Base-by-base conservation (phyloP, 177 flowering plant genomes). In the Vitis hybrid region DNA sequence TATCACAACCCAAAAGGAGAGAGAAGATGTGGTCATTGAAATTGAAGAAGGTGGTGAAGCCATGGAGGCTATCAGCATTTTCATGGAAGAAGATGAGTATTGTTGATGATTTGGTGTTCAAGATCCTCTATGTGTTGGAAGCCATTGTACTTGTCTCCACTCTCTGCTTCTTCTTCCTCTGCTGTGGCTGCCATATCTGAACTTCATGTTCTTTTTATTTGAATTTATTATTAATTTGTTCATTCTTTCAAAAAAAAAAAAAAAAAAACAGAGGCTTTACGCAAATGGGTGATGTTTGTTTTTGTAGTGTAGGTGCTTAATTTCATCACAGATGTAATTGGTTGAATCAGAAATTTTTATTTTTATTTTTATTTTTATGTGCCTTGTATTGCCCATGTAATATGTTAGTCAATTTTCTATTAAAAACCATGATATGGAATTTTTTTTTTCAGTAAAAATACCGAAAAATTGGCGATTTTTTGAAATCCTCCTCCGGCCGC, bases 161-260 rank as follows among this genome's bases (percentile, higher is more conserved):
- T n/a, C 81, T 85, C 68, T 80, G 82, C 54, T 80, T 80, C 80
- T 85, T 81, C 85, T 85, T 62, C 73, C 79, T 83, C 67, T 83
- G 85, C 73, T 85, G 81, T 59, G 86, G 88, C 14, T 80, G 85
- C 72, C 82, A 75, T 64, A 15, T 83, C 50, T 83, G 81, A 82
- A 40, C 30, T 3, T 27, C 30, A 27, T 27, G 30, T 56, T 10
- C 21, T 56, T 62, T 6, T 14, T 1, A 1, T 35, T 60, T 16
- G 1, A 63, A 48, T 52, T 1, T 16, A 24, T 15, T 52, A 7
- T 6, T 52, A 2, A 16, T 64, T 49, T 30, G 13, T n/a, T n/a
- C 19, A 7, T 52, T 51, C 15, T 19, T 61, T 66, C 52, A 27
- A 27, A 27, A 27, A 27, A 27, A 27, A 27, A 24, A 24, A 24